These are phyloP conservation scores for Carpinus viminea DNA, from an alignment of 306 rosid species.

Conservation along the genomic window DNA sequence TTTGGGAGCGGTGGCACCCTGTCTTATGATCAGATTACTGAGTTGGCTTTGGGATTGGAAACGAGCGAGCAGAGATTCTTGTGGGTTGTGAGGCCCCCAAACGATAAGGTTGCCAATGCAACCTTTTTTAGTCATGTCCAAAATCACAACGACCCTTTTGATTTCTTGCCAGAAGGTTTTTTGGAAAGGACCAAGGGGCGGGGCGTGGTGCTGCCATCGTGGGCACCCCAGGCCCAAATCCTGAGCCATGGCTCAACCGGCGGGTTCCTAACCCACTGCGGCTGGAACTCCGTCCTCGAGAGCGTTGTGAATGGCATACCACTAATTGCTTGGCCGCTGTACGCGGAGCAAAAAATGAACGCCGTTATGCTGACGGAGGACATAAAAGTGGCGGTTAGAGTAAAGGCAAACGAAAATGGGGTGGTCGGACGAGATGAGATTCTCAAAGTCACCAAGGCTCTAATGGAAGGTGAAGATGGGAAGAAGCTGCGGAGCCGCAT, in stretches of 20 bases:
- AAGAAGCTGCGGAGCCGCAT: conserved; percentile 54
- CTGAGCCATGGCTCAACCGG: conserved; percentile 63
- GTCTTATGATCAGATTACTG: conserved; percentile 27
- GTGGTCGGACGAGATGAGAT: conserved; percentile 56
- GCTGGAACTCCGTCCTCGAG: conserved; percentile 77
- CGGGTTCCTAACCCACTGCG: conserved; percentile 75
- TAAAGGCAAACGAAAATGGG: conserved; percentile 32
- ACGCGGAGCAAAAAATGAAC: conserved; percentile 77
- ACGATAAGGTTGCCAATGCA: conserved; percentile 26
- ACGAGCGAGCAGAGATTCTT: conserved; percentile 49
- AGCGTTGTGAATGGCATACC: conserved; percentile 69
- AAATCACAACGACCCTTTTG: conserved; percentile 25
- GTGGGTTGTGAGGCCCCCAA: conserved; percentile 57
- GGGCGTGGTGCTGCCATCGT: conserved; percentile 46
- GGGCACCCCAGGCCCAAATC: conserved; percentile 81
- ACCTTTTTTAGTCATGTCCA: conserved; percentile 47
- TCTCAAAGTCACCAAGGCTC: conserved; percentile 41
- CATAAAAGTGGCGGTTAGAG: conserved; percentile 47
- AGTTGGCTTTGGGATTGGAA: conserved; percentile 55
- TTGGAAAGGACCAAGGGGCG: conserved; percentile 47
- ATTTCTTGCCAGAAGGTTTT: conserved; percentile 62
- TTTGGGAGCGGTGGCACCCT: conserved; percentile 72
- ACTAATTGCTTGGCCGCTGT: conserved; percentile 74
- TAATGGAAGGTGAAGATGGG: conserved; percentile 81
- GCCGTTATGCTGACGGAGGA: conserved; percentile 51